Base-by-base conservation (phyloP, 2,329 filamentous ascomycete genomes). In the Scorias spongiosa region DNA sequence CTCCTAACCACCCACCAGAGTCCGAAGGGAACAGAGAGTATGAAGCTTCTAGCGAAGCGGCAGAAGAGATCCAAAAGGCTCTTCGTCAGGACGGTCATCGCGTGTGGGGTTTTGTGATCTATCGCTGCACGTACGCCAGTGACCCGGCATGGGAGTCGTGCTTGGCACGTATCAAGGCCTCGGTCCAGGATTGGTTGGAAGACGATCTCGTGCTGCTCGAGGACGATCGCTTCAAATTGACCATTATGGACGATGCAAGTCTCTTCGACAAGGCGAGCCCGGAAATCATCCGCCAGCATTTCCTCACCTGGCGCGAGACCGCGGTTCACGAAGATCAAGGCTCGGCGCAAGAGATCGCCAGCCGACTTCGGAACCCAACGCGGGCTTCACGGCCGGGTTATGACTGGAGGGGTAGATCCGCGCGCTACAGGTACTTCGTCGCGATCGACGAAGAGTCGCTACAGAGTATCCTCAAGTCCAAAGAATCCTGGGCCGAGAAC, bases 101-200 rank as follows among this genome's bases (percentile, higher is more conserved):
- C 4, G 46, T 39, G n/a, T 51, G 45, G 47, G 50, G 49, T 30
- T 51, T 42, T n/a, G 47, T 52, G 5, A 47, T 52, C 43, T 51
- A 52, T 20, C 45, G 50, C 10, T 46, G 39, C 12, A 51, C 47
- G 1, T 52, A 49, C 42, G 28, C 36, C 12, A 45, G 40, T 29
- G 42, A 49, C 20, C 34, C 37, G 10, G 47, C 45, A 32, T 52
- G 50, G 48, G 29, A 32, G 29, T 32, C 29, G 29, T 32, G 29
- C 29, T 32, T 32, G 29, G 29, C 29, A 32, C 29, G 29, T 32
- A 32, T 32, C 29, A 32, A 32, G 29, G 29, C 29, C 29, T 32
- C 29, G 29, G 29, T 32, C 29, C 29, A 32, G 29, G 29, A 32
- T 32, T 32, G 29, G 29, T 32, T 32, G 29, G 29, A 32, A 32